Conservation (phyloP, 2,329 filamentous ascomycete genomes). For the Fusarium guadeloupense region DNA sequence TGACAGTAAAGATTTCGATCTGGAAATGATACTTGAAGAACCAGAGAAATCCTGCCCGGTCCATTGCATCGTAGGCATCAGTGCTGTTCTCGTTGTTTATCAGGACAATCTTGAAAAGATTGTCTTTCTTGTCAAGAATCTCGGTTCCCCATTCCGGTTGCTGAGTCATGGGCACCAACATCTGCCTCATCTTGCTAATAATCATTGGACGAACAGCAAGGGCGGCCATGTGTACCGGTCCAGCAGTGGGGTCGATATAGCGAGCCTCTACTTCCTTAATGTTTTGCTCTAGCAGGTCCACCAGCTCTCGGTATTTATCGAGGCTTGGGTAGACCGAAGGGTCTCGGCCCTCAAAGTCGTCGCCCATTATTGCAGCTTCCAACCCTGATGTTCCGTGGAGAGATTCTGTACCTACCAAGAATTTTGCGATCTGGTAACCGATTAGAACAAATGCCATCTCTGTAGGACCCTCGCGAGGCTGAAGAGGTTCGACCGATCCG, state of each 20-base stretch:
- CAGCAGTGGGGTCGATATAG: slow-evolving; percentile 61
- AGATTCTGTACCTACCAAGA: slow-evolving; percentile 57
- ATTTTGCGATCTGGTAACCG: slow-evolving; percentile 59
- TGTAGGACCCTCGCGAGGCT: slow-evolving; percentile 64
- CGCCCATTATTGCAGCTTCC: slow-evolving; percentile 60
- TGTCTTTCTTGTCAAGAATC: slow-evolving; percentile 59
- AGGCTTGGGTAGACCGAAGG: slow-evolving; percentile 45
- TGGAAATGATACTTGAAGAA: slow-evolving; percentile 65
- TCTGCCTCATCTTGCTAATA: slow-evolving; percentile 58
- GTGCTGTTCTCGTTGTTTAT: slow-evolving; percentile 59
- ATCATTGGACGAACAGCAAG: slow-evolving; percentile 58
- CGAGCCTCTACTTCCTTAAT: slow-evolving; percentile 58
- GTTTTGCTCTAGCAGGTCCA: slow-evolving; percentile 54
- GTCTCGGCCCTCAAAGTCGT: slow-evolving; percentile 48
- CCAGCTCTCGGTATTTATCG: slow-evolving; percentile 53
- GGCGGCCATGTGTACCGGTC: slow-evolving; percentile 62
- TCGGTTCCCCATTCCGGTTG: slow-evolving; percentile 61
- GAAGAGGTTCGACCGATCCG: slow-evolving; percentile 60
- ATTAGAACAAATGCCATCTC: slow-evolving; percentile 69
- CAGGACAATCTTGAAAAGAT: slow-evolving; percentile 64
- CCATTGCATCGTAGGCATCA: slow-evolving; percentile 54
- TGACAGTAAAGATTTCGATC: slow-evolving; percentile 63
- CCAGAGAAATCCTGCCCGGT: slow-evolving; percentile 63
- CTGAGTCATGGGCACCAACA: slow-evolving; percentile 58
- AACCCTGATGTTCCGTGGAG: slow-evolving; percentile 56